A percentile compares a stretch with the other conserved stretches of the same genome.
These are phyloP conservation scores for Sporisorium reilianum DNA, from an alignment of 1,284 basidiomycete genomes.

Conservation along the genomic window DNA sequence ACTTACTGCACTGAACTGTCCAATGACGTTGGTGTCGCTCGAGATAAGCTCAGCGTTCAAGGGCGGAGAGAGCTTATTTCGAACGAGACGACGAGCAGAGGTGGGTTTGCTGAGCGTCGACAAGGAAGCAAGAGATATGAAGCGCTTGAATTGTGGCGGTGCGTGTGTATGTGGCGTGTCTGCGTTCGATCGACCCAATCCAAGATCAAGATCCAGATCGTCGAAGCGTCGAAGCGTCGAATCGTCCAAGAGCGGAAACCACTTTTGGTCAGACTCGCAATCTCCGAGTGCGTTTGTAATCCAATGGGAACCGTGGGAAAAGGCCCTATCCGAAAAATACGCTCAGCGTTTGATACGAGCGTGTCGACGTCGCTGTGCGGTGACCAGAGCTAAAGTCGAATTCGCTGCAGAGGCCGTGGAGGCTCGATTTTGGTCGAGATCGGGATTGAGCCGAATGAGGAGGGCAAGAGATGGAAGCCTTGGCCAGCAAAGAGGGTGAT, in stretches of 20 bases:
- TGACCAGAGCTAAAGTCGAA: too few species aligned
- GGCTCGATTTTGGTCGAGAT: background rate
- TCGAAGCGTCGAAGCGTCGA: conserved; percentile 5
- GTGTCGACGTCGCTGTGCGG: too few species aligned
- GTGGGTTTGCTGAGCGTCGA: conserved; percentile 1
- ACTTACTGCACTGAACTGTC: conserved; percentile 13
- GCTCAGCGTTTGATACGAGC: conserved; percentile 18
- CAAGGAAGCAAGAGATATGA: background rate
- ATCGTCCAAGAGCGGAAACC: background rate
- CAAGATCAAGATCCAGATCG: background rate
- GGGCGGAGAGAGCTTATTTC: conserved; percentile 4
- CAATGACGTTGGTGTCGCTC: conserved; percentile 17
- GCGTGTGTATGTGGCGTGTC: background rate
- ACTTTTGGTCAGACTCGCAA: background rate
- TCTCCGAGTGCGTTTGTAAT: background rate
- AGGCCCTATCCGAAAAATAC: conserved; percentile 6
- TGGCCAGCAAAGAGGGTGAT: too few species aligned
- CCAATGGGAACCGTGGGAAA: background rate
- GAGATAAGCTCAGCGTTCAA: conserved; percentile 20
- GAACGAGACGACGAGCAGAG: conserved; percentile 2
- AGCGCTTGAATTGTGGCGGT: background rate
- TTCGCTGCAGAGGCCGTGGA: background rate
- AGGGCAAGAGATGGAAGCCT: background rate
- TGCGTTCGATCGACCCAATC: conserved; percentile 8
- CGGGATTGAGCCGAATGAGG: background rate